phyloP scores from a whole-genome alignment of 768 basidiomycete species.

The Hemileccinum impolitum region DNA sequence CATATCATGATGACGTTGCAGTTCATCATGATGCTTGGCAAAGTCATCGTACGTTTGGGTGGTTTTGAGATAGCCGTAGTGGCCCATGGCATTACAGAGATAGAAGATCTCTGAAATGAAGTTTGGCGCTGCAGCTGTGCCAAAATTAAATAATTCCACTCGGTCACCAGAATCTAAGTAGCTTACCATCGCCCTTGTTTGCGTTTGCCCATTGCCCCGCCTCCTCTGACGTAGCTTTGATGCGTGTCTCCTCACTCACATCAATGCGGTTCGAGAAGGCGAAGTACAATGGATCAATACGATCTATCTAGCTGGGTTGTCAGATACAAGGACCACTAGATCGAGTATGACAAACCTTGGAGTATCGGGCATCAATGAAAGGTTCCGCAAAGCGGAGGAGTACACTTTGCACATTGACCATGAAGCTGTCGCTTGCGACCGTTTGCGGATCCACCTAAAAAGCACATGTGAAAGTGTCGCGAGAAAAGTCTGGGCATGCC shows the following conservation, averaged over 20 bases:
- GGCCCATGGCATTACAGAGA: slow-evolving; percentile 80
- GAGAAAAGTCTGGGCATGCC: background rate
- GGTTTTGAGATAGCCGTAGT: slow-evolving; percentile 83
- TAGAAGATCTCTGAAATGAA: slow-evolving; percentile 97
- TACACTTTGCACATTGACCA: slow-evolving; percentile 85
- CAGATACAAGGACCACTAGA: background rate
- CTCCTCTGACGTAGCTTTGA: slow-evolving; percentile 90
- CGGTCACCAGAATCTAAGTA: background rate
- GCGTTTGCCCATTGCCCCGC: slow-evolving; percentile 66
- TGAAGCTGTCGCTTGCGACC: slow-evolving; percentile 87
- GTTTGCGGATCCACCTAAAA: slow-evolving; percentile 75
- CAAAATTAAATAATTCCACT: background rate
- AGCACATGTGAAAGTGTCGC: background rate
- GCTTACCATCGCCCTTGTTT: slow-evolving; percentile 46
- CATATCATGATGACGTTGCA: slow-evolving; percentile 72
- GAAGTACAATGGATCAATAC: slow-evolving; percentile 83
- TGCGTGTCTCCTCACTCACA: slow-evolving; percentile 85
- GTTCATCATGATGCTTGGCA: slow-evolving; percentile 70
- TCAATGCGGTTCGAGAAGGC: slow-evolving; percentile 69
- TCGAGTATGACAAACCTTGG: slow-evolving; percentile 55
- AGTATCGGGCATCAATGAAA: slow-evolving; percentile 88
- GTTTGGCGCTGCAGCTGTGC: slow-evolving; percentile 64
- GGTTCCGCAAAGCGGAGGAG: slow-evolving; percentile 87
- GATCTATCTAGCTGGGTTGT: slow-evolving; percentile 63
- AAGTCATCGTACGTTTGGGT: slow-evolving; percentile 74